Conservation (phyloP, 768 basidiomycete genomes). For the Kwoniella bestiolae region DNA sequence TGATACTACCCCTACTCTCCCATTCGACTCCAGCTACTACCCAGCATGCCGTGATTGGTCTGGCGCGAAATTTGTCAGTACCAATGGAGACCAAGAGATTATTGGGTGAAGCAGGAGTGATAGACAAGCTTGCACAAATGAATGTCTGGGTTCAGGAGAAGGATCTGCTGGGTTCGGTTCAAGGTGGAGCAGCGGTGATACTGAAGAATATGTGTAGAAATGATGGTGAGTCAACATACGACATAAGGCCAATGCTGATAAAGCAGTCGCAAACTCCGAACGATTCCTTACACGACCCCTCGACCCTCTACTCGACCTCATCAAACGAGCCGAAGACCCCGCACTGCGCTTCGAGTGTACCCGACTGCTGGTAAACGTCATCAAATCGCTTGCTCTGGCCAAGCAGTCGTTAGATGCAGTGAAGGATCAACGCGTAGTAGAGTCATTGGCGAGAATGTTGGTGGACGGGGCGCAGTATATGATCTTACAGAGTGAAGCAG, state of each 20-base stretch:
- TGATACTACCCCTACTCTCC: conserved; percentile 15
- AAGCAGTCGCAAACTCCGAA: conserved; percentile 43
- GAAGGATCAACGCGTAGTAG: conserved; percentile 64
- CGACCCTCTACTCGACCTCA: conserved; percentile 72
- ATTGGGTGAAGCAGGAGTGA: conserved; percentile 68
- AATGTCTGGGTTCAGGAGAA: conserved; percentile 71
- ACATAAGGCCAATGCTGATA: conserved; percentile 1
- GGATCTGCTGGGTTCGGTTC: conserved; percentile 86
- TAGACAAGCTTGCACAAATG: conserved; percentile 67
- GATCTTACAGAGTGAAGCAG: conserved; percentile 83
- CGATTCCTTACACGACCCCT: conserved; percentile 63
- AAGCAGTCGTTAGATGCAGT: conserved; percentile 61
- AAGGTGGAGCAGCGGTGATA: conserved; percentile 82
- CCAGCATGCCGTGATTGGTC: conserved; percentile 83
- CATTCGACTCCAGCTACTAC: conserved; percentile 60
- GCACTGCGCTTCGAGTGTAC: conserved; percentile 88
- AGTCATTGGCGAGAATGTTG: conserved; percentile 71
- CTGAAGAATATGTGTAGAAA: conserved; percentile 84
- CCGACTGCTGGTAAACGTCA: conserved; percentile 81
- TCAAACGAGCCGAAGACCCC: conserved; percentile 76
- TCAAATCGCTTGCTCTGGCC: conserved; percentile 65
- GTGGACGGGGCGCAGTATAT: conserved; percentile 78
- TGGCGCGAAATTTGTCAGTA: conserved; percentile 80
- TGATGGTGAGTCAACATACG: conserved; percentile 62
- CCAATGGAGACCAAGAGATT: conserved; percentile 64